Conservation (phyloP, 2,329 filamentous ascomycete species). For the Didymella arachidicola region DNA sequence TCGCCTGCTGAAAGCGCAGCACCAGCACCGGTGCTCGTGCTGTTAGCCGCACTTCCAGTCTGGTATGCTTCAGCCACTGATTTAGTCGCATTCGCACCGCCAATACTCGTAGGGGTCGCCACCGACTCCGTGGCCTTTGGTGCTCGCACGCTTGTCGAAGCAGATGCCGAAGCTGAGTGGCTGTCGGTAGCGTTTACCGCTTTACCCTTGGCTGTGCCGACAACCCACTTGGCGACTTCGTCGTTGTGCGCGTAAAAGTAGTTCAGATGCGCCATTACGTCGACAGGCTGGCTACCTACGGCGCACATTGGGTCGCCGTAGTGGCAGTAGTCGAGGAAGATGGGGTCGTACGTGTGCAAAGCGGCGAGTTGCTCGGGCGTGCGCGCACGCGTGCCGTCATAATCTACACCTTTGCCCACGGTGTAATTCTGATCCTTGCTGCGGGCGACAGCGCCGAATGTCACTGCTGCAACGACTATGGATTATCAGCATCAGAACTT, state of each 20-base stretch:
- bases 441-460: conserved; percentile 39
- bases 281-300: conserved; percentile 58
- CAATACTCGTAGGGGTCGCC: conserved; percentile 9
- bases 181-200: conserved; percentile 19
- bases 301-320: conserved; percentile 69
- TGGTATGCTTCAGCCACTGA: conserved; percentile 21
- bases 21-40: conserved; percentile 12
- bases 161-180: conserved; percentile 16
- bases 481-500: conserved; percentile 5
- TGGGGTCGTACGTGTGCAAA: conserved; percentile 34
- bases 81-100: conserved; percentile 16
- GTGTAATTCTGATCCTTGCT: conserved; percentile 35
- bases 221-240: conserved; percentile 32
- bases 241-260: conserved; percentile 56
- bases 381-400: conserved; percentile 34
- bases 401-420: conserved; percentile 32
- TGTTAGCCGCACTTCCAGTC: conserved; percentile 12
- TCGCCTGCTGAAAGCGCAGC: conserved; percentile 1
- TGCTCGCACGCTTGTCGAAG: conserved; percentile 8
- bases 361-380: conserved; percentile 27
- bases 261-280: conserved; percentile 64
- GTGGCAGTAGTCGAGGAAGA: conserved; percentile 71
- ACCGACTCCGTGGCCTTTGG: conserved; percentile 11
- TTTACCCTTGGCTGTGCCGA: conserved; percentile 26
- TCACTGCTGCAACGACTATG: conserved; percentile 37